Conservation (phyloP, 305 asterid genomes). For the Withania somnifera region DNA sequence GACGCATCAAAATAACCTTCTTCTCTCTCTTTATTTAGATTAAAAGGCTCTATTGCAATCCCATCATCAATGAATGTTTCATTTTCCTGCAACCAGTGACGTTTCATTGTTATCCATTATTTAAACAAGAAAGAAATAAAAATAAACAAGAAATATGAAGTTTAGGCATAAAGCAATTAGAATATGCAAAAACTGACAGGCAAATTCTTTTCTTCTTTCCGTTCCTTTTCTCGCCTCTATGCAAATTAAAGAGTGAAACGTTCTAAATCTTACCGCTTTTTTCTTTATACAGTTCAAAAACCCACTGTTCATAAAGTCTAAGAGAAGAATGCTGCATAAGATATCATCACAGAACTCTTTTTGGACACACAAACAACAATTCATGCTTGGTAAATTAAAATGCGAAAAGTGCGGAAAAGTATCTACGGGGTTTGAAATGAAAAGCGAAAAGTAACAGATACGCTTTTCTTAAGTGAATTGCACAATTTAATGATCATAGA, state of each 20-base stretch:
- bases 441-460: not conserved
- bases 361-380: not conserved
- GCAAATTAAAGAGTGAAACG: not conserved
- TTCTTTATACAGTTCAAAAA: not conserved
- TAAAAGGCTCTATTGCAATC: slow-evolving; percentile 65
- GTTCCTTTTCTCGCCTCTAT: not conserved
- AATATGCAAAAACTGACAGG: not conserved
- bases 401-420: not conserved
- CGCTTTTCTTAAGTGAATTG: not conserved
- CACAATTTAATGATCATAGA: not conserved
- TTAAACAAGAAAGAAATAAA: not conserved
- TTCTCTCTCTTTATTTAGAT: slow-evolving; percentile 81
- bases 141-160: not conserved
- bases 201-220: not conserved
- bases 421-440: not conserved
- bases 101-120: slow-evolving; percentile 3
- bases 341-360: not conserved
- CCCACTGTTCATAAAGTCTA: not conserved
- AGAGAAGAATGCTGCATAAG: not conserved
- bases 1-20: slow-evolving; percentile 87
- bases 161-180: not conserved
- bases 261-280: not conserved
- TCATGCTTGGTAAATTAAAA: not conserved
- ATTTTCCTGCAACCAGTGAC: slow-evolving; percentile 46
- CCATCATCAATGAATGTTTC: slow-evolving; percentile 79